These are phyloP conservation scores for Aspergillus calidoustus DNA, from an alignment of 2,329 filamentous ascomycete genomes.

Conservation along the genomic window DNA sequence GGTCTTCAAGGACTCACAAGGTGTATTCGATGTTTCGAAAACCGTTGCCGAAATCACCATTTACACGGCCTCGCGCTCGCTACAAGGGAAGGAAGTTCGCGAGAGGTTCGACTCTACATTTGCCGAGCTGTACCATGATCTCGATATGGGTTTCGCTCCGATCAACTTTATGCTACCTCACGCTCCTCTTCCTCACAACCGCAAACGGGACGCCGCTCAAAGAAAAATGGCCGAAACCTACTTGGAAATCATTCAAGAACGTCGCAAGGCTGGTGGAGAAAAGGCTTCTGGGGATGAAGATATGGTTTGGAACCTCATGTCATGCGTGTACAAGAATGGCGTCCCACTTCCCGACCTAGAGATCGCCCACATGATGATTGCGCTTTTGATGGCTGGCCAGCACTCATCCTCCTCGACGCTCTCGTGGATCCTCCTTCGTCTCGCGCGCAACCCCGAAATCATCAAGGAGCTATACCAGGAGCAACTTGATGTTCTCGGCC, in stretches of 20 bases:
- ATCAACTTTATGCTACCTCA: slow-evolving; percentile 91
- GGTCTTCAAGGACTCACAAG: slow-evolving; percentile 69
- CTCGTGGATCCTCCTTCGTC: slow-evolving; percentile 81
- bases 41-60: slow-evolving; percentile 86
- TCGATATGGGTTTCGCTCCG: slow-evolving; percentile 87
- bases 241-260: slow-evolving; percentile 77
- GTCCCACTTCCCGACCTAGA: slow-evolving; percentile 78
- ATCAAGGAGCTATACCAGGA: slow-evolving; percentile 82
- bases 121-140: slow-evolving; percentile 81
- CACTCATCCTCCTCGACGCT: slow-evolving; percentile 85
- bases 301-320: slow-evolving; percentile 92
- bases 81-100: slow-evolving; percentile 84
- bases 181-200: slow-evolving; percentile 87
- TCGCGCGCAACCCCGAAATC: slow-evolving; percentile 78
- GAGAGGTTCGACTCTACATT: slow-evolving; percentile 79
- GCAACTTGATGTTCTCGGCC: slow-evolving; percentile 73
- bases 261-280: slow-evolving; percentile 60
- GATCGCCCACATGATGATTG: slow-evolving; percentile 92
- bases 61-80: slow-evolving; percentile 82
- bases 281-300: slow-evolving; percentile 64
- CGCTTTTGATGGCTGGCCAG: slow-evolving; percentile 87
- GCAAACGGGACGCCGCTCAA: slow-evolving; percentile 78
- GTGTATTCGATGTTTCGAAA: slow-evolving; percentile 72
- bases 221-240: slow-evolving; percentile 80
- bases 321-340: slow-evolving; percentile 82